A percentile compares a stretch with the other conserved stretches of the same genome.
Evolutionary conservation across 805 yeast genomes (phyloP).

Genomic region (Kodamaea leandrae): DNA sequence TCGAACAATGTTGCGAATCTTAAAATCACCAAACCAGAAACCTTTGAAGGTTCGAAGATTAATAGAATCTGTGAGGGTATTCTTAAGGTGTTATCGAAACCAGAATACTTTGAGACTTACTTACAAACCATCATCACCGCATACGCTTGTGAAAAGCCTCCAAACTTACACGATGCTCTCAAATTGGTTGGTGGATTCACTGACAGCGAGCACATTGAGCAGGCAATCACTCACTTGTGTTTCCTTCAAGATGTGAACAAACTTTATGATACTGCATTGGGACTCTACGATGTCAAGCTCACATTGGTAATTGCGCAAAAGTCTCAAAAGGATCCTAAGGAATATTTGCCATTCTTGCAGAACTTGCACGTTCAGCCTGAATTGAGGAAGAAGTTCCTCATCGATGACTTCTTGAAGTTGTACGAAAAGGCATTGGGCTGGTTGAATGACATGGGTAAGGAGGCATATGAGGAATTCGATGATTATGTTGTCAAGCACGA

Average conservation of each 20-base stretch:
- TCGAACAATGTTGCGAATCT: conserved; percentile 10
- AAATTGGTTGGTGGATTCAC: conserved; percentile 53
- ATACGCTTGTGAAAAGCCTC: conserved; percentile 87
- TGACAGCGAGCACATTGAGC: conserved; percentile 46
- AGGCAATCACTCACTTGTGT: conserved; percentile 77
- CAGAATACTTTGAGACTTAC: conserved; percentile 54
- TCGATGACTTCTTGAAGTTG: conserved; percentile 75
- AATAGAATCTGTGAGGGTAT: conserved; percentile 76
- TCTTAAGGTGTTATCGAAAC: conserved; percentile 51
- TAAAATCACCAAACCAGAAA: conserved; percentile 29
- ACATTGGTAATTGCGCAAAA: conserved; percentile 88
- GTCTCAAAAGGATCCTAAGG: conserved; percentile 97
- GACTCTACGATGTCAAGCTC: conserved; percentile 77
- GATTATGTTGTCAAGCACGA: conserved; percentile 67
- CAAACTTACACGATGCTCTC: conserved; percentile 76
- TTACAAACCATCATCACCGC: conserved; percentile 84
- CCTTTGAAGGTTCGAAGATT: conserved; percentile 53
- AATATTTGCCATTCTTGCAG: conserved; percentile 89
- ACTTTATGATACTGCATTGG: conserved; percentile 75
- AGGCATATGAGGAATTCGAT: conserved; percentile 51
- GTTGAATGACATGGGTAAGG: conserved; percentile 48
- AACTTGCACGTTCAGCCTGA: conserved; percentile 66
- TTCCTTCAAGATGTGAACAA: conserved; percentile 86
- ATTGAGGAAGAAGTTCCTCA: conserved; percentile 65
- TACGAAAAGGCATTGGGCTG: conserved; percentile 67